phyloP scores from a whole-genome alignment of 2,329 filamentous ascomycete genomes.

The Fusarium pilosicola region DNA sequence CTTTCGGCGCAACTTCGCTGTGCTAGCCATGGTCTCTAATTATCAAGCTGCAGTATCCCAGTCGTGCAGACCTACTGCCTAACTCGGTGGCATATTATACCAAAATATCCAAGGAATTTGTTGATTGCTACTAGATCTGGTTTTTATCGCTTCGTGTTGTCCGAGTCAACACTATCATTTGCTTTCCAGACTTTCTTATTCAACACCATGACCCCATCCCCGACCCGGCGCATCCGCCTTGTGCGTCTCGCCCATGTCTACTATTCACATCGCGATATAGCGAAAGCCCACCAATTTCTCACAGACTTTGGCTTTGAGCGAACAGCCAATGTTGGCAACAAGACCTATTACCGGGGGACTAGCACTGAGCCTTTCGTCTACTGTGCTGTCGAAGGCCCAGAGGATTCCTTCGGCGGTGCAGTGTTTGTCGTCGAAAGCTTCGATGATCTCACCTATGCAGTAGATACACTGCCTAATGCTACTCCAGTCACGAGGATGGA shows the following conservation, averaged over 20 bases:
- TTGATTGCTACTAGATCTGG: too few species aligned
- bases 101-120: too few species aligned
- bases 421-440: background rate
- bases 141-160: too few species aligned
- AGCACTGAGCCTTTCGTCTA: background rate
- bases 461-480: background rate
- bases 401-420: background rate
- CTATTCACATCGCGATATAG: background rate
- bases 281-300: background rate
- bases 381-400: background rate
- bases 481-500: background rate
- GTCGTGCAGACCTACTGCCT: too few species aligned
- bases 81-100: too few species aligned
- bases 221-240: background rate
- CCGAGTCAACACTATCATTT: too few species aligned
- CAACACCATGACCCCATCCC: background rate
- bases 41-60: too few species aligned
- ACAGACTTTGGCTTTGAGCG: background rate
- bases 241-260: background rate
- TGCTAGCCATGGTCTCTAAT: too few species aligned
- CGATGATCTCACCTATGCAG: background rate
- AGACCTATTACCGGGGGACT: background rate
- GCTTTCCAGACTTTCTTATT: background rate
- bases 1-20: too few species aligned
- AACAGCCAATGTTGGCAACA: accelerated